Evolutionary conservation across 1,284 basidiomycete species (phyloP), one percentile per base, ranked within the genome.

Genomic region (Ceratobasidium sp.): DNA sequence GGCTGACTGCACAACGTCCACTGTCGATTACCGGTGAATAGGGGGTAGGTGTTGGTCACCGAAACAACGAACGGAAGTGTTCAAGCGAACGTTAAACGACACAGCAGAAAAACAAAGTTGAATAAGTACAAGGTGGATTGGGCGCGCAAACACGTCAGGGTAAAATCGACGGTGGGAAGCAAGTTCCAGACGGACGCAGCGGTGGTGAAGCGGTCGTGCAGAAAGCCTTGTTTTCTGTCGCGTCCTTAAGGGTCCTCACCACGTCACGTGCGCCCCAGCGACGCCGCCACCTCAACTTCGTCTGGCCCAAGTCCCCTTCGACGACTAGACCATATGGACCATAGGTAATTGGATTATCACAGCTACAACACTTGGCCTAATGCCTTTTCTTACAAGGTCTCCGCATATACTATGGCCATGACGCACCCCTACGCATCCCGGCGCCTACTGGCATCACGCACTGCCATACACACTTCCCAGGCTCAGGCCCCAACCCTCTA

Each of bases 111-210:
- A 33, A 20, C 26, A 33, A 61, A 51, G 56, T 33, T 2, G 45
- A 45, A 73, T 33, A 63, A 37, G 54, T 63, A 63, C 69, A 73
- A 42, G 42, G 53, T 33, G 31, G 15, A 35, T 37, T 58, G 31
- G 58, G 28, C 51, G 69, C 69, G 26, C 54, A 45, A n/a, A 47
- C 69, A 51, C 69, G 39, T 35, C 54, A 28, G 47, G 39, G 35
- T 5, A 42, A n/a, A 31, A 56, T 45, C 54, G 45, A 60, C 69
- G 69, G 28, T 37, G 33, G 56, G 42, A 51, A 45, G 31, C 69
- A 47, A 56, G 45, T 73, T 61, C 69, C 69, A 51, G 69, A 73
- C 69, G 69, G 69, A 73, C 69, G 69, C 69, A 63, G 69, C 69
- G 56, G 54, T 73, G 58, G 54, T 53, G 54, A 61, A 39, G 69